phyloP scores from a whole-genome alignment of 169 alveolate genomes.

The Plasmodium berghei region DNA sequence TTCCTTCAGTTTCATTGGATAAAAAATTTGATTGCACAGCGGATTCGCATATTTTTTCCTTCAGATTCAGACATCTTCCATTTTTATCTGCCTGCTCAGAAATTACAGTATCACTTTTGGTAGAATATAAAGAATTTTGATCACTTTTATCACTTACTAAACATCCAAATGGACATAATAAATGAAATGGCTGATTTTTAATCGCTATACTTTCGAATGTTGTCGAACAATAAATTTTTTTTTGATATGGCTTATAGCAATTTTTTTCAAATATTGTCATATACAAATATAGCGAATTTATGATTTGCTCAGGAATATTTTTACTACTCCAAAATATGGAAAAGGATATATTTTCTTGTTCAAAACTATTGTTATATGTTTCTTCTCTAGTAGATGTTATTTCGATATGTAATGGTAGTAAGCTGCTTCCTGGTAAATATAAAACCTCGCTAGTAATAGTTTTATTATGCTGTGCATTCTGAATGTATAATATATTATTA shows the following conservation, averaged over 20 bases:
- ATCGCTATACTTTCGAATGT: slow-evolving; percentile 50
- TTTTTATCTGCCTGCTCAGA: not conserved
- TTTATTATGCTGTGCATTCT: slow-evolving; percentile 6
- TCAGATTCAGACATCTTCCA: slow-evolving; percentile 20
- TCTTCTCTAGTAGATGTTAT: slow-evolving; percentile 27
- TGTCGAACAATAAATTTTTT: slow-evolving; percentile 40
- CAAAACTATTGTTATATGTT: not conserved
- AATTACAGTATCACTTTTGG: not conserved
- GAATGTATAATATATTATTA: slow-evolving; percentile 51
- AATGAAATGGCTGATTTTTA: slow-evolving; percentile 40
- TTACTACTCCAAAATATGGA: slow-evolving; percentile 54
- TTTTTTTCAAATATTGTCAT: slow-evolving; percentile 60
- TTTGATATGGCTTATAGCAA: slow-evolving; percentile 38
- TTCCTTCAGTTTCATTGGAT: slow-evolving; percentile 31
- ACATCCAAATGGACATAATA: slow-evolving; percentile 57
- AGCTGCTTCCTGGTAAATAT: slow-evolving; percentile 23
- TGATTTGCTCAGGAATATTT: slow-evolving; percentile 51
- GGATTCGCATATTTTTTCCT: slow-evolving; percentile 47
- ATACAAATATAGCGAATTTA: slow-evolving; percentile 51
- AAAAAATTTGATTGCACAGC: slow-evolving; percentile 39
- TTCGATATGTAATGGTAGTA: slow-evolving; percentile 54
- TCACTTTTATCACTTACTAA: not conserved
- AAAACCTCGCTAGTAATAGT: slow-evolving; percentile 26
- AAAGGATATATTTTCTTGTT: slow-evolving; percentile 30
- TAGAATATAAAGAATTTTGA: not conserved